phyloP scores from a whole-genome alignment of 2,329 filamentous ascomycete genomes.

The Davidsoniella australis region DNA sequence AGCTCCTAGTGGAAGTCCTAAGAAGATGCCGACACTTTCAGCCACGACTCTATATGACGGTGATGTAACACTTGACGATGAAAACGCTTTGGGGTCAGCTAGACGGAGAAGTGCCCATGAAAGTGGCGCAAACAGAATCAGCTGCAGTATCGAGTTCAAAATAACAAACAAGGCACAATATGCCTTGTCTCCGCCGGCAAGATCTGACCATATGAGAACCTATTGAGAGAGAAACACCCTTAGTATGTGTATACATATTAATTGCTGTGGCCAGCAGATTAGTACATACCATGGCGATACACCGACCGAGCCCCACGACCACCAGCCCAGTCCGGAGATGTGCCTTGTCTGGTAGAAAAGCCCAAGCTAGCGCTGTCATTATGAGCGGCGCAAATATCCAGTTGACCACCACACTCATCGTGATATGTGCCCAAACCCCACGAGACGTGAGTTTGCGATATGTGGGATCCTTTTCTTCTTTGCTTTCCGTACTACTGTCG shows the following conservation, averaged over 20 bases:
- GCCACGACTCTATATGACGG: slow-evolving; percentile 49
- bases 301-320: slow-evolving; percentile 67
- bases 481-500: background rate
- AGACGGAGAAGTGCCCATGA: slow-evolving; percentile 48
- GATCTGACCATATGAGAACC: slow-evolving; percentile 50
- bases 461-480: background rate
- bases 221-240: slow-evolving; percentile 14
- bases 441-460: slow-evolving; percentile 17
- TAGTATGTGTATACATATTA: background rate
- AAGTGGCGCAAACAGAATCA: slow-evolving; percentile 54
- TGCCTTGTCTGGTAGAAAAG: slow-evolving; percentile 42
- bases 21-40: slow-evolving; percentile 65
- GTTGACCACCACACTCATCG: slow-evolving; percentile 59
- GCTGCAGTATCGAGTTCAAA: slow-evolving; percentile 58
- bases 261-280: background rate
- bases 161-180: slow-evolving; percentile 73
- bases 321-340: slow-evolving; percentile 51
- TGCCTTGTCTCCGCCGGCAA: slow-evolving; percentile 57
- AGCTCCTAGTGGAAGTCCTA: slow-evolving; percentile 67
- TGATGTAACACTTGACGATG: slow-evolving; percentile 31
- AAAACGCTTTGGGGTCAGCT: background rate
- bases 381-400: slow-evolving; percentile 70
- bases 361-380: slow-evolving; percentile 62
- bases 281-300: slow-evolving; percentile 63
- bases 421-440: slow-evolving; percentile 56